A percentile compares a stretch with the other conserved stretches of the same genome.
phyloP scores from a whole-genome alignment of 2,329 filamentous ascomycete genomes.

The Paecilomyces formosus region DNA sequence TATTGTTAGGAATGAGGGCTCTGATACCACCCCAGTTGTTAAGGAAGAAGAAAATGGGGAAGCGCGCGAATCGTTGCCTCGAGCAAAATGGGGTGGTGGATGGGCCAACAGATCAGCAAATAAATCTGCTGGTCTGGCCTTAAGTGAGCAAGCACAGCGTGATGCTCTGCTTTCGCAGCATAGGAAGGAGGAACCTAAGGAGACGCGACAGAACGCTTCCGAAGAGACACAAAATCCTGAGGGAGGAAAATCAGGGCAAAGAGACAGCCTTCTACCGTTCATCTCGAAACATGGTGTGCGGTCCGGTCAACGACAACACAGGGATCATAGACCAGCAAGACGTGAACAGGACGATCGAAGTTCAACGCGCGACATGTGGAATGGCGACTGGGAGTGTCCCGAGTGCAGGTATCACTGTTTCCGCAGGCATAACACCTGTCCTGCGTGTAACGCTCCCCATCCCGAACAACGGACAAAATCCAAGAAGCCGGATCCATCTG shows the following conservation, averaged over 20 bases:
- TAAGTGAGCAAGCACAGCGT: constrained; percentile 24
- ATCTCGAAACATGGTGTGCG: not conserved
- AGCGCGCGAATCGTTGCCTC: constrained; percentile 4
- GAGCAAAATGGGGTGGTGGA: constrained; percentile 22
- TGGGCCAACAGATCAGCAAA: constrained; percentile 13
- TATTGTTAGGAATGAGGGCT: constrained; percentile 16
- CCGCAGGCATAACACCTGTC: constrained; percentile 15
- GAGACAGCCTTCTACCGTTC: not conserved
- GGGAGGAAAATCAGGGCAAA: not conserved
- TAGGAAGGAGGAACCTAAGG: constrained; percentile 3
- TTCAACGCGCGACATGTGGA: not conserved
- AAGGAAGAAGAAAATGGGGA: constrained; percentile 11
- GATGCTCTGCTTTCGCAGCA: constrained; percentile 15
- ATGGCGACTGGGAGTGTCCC: constrained; percentile 21
- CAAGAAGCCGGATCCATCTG: not conserved
- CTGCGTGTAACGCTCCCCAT: constrained; percentile 18
- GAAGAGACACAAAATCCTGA: not conserved
- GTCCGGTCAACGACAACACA: not conserved
- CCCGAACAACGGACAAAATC: constrained; percentile 8
- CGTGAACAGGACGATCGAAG: not conserved
- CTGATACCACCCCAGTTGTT: constrained; percentile 15
- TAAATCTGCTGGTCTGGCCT: constrained; percentile 19
- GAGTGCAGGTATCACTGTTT: constrained; percentile 14
- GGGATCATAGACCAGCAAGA: not conserved
- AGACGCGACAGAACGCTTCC: not conserved